Evolutionary conservation across 2,329 filamentous ascomycete species (phyloP).

Genomic region (Septoria linicola): DNA sequence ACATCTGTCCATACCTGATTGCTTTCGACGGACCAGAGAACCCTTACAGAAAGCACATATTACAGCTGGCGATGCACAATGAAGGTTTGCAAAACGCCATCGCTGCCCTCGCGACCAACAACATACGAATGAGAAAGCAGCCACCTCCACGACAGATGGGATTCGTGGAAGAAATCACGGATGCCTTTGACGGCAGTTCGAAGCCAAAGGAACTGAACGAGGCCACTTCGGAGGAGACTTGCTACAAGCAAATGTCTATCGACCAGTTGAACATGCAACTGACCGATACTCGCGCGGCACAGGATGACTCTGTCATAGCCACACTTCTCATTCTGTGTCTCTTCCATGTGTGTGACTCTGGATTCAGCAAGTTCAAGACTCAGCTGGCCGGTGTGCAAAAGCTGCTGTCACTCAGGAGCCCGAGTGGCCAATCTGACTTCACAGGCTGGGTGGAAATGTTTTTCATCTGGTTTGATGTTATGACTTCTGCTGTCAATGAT

Average conservation of each 20-base stretch:
- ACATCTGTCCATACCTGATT: slow-evolving; percentile 87
- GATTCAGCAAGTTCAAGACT: slow-evolving; percentile 87
- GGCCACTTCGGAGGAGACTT: slow-evolving; percentile 72
- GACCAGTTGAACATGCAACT: slow-evolving; percentile 80
- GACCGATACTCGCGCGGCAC: slow-evolving; percentile 70
- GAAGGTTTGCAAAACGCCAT: slow-evolving; percentile 89
- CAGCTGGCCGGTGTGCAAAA: slow-evolving; percentile 93
- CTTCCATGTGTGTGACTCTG: slow-evolving; percentile 90
- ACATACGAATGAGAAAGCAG: slow-evolving; percentile 78
- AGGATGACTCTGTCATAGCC: slow-evolving; percentile 82
- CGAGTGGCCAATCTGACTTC: slow-evolving; percentile 60
- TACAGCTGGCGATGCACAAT: slow-evolving; percentile 73
- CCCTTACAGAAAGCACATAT: slow-evolving; percentile 79
- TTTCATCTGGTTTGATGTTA: slow-evolving; percentile 92
- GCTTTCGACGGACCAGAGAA: slow-evolving; percentile 84
- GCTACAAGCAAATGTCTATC: slow-evolving; percentile 81
- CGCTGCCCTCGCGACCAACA: slow-evolving; percentile 83
- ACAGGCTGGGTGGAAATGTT: slow-evolving; percentile 89
- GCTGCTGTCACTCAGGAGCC: slow-evolving; percentile 73
- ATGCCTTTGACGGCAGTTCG: slow-evolving; percentile 30
- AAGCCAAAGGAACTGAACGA: slow-evolving; percentile 48
- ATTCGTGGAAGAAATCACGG: slow-evolving; percentile 35
- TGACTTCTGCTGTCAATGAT: slow-evolving; percentile 88
- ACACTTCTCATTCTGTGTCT: slow-evolving; percentile 85
- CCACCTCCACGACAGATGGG: slow-evolving; percentile 48